Evolutionary conservation across 257 asterid genomes (phyloP), one percentile per base, ranked within the genome.

Genomic region (Plantago major): DNA sequence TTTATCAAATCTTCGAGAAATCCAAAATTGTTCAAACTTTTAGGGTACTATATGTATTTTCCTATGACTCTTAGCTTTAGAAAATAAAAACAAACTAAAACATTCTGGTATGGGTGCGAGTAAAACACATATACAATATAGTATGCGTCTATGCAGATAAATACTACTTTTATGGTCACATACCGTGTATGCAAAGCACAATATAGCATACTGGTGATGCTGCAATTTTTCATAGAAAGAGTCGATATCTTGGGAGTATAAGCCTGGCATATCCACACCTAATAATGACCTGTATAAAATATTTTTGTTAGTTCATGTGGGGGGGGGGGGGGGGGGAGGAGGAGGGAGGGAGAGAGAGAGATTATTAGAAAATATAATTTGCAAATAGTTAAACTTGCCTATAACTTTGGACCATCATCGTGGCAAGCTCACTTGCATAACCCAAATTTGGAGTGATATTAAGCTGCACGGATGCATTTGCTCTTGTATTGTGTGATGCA

Each of bases 121-220:
- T 15, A 48, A 18, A 60, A 26, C 22, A 28, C 9, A 19, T 5
- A 38, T 40, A 26, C 0, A 58, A 43, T 62, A 12, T 17, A 40
- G 13, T 11, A 44, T 67, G 40, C 6, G 19, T 18, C 7, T 17
- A 37, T n/a, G 43, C 40, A 12, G 15, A 10, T 40, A 7, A 64
- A 44, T 15, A 40, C 16, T 33, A 4, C n/a, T 7, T 46, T 22
- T 46, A 18, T 42, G 56, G 9, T 4, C 52, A 58, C 77, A 9
- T 77, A 80, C 86, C 63, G 37, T 19, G 56, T 60, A 44, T 47
- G 83, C 74, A 75, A 63, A 80, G 58, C 79, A 80, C 40, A 80
- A 50, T 55, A 71, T 67, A 33, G 81, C 83, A 63, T 55, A 64
- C 6, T 40, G 81, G 62, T 80, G 83, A 48, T 44, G 62, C 48